phyloP scores from a whole-genome alignment of 768 basidiomycete genomes.

The Panellus pusillus region DNA sequence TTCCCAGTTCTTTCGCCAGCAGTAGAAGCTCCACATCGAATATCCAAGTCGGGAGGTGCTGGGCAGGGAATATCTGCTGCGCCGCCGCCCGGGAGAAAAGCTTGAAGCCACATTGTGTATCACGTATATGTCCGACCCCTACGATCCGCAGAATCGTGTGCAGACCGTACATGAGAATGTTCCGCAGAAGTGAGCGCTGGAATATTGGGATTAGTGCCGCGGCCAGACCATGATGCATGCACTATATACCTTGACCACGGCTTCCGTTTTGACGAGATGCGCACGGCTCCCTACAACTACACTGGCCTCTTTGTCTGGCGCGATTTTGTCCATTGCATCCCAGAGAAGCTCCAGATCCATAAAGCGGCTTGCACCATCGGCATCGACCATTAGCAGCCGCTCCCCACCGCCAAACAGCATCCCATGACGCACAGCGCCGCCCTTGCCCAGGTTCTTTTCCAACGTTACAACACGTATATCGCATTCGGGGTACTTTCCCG shows the following conservation, averaged over 20 bases:
- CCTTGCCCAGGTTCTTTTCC: slow-evolving; percentile 85
- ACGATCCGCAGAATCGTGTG: slow-evolving; percentile 87
- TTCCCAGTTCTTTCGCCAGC: slow-evolving; percentile 72
- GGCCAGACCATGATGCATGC: not conserved
- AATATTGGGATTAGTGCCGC: not conserved
- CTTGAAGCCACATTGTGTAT: slow-evolving; percentile 98
- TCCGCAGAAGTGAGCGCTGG: slow-evolving; percentile 85
- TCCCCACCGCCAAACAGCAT: slow-evolving; percentile 80
- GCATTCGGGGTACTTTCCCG: slow-evolving; percentile 48
- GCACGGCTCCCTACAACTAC: slow-evolving; percentile 88
- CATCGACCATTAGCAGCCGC: slow-evolving; percentile 88
- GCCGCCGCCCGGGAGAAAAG: slow-evolving; percentile 86
- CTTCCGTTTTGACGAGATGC: slow-evolving; percentile 88
- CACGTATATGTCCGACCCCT: slow-evolving; percentile 86
- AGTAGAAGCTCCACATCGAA: slow-evolving; percentile 94
- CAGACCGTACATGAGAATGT: slow-evolving; percentile 91
- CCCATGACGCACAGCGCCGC: slow-evolving; percentile 90
- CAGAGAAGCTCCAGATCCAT: slow-evolving; percentile 81
- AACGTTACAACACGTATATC: slow-evolving; percentile 80
- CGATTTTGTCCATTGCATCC: slow-evolving; percentile 66
- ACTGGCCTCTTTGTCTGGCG: slow-evolving; percentile 48
- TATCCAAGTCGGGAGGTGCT: slow-evolving; percentile 92
- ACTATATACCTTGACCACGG: slow-evolving; percentile 80
- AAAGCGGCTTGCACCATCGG: slow-evolving; percentile 91
- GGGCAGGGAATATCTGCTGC: slow-evolving; percentile 77